Evolutionary conservation across 345 rosid species (phyloP).

Genomic region (Firmiana major): DNA sequence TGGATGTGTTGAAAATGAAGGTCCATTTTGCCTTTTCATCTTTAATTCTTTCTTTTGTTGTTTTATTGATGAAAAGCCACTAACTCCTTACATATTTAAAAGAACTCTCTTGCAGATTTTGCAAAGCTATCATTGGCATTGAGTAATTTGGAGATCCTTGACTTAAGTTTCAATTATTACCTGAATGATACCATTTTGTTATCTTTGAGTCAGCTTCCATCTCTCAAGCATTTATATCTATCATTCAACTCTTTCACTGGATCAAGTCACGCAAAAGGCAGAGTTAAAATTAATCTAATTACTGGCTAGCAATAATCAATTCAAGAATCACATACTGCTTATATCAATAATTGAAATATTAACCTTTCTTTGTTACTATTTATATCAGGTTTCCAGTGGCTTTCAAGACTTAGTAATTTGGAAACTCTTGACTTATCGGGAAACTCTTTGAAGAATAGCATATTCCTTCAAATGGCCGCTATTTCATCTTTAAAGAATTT

Average conservation of each 20-base stretch:
- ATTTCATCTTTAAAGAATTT: neutral
- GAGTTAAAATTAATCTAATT: neutral
- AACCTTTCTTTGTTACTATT: neutral
- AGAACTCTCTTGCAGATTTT: neutral
- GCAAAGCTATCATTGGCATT: neutral
- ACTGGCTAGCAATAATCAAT: too few species aligned
- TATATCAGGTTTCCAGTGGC: neutral
- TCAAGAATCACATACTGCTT: neutral
- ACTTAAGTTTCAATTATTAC: neutral
- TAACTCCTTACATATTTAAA: neutral
- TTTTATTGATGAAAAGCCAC: neutral
- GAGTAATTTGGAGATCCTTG: neutral
- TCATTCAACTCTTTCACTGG: neutral
- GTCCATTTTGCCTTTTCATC: neutral
- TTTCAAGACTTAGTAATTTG: neutral
- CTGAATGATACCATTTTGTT: neutral
- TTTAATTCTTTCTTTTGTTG: neutral
- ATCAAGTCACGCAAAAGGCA: neutral
- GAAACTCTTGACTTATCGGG: neutral
- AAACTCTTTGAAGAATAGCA: neutral
- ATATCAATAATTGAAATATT: neutral
- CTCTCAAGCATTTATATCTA: neutral
- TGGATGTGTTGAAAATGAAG: neutral
- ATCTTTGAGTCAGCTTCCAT: neutral
- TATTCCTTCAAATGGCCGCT: neutral